These are phyloP conservation scores for Cryptococcus amylolentus DNA, from an alignment of 1,284 basidiomycete genomes.

Conservation along the genomic window DNA sequence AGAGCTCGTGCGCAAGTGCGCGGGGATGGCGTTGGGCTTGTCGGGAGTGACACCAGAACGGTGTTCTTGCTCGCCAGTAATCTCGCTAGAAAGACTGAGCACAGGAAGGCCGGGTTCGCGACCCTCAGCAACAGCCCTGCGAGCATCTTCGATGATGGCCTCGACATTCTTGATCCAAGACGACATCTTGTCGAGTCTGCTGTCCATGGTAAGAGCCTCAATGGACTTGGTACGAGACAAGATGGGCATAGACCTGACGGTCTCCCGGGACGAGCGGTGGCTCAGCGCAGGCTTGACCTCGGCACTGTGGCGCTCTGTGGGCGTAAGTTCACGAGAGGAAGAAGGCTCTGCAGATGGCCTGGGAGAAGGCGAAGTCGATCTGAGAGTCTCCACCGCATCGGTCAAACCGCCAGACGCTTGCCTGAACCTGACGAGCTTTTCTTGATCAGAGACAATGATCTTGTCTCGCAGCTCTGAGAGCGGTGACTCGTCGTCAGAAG, in stretches of 20 bases:
- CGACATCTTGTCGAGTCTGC: slow-evolving; percentile 41
- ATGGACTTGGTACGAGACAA: slow-evolving; percentile 14
- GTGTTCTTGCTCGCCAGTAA: slow-evolving; percentile 10
- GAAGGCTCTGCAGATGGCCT: neutral
- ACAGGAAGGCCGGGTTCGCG: slow-evolving; percentile 29
- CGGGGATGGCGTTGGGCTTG: slow-evolving; percentile 20
- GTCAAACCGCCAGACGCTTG: slow-evolving; percentile 14
- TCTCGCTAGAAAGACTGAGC: slow-evolving; percentile 14
- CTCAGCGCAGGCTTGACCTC: neutral
- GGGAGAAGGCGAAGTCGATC: neutral
- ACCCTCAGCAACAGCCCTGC: slow-evolving; percentile 40
- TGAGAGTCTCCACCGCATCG: slow-evolving; percentile 15
- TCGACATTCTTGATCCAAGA: slow-evolving; percentile 47
- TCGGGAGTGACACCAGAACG: slow-evolving; percentile 31
- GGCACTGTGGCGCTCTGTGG: neutral
- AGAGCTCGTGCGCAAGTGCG: slow-evolving; percentile 27
- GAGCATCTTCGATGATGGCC: slow-evolving; percentile 45
- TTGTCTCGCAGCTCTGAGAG: slow-evolving; percentile 22
- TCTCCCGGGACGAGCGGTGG: neutral
- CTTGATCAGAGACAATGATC: slow-evolving; percentile 17
- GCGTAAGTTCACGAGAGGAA: neutral
- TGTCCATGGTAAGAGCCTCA: slow-evolving; percentile 29
- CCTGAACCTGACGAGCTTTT: slow-evolving; percentile 21
- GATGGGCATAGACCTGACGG: neutral
- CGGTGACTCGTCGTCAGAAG: slow-evolving; percentile 18